phyloP scores from a whole-genome alignment of 495 filamentous ascomycete genomes.

The Annulohypoxylon bovei region DNA sequence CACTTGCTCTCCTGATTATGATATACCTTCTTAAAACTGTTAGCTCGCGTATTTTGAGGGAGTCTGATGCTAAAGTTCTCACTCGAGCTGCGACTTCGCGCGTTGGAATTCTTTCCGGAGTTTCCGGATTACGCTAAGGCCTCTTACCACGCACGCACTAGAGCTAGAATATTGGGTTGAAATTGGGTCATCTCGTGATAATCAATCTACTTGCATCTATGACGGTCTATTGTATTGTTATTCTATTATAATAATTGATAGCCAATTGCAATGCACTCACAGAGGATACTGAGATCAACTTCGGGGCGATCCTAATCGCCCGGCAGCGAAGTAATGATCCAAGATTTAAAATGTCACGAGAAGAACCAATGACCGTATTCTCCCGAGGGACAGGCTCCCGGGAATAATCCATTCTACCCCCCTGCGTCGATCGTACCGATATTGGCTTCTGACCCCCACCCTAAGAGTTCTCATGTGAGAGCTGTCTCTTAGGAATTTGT shows the following conservation, averaged over 20 bases:
- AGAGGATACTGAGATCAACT: not conserved
- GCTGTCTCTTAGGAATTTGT: conserved; percentile 11
- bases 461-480: conserved; percentile 31
- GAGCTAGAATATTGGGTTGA: conserved; percentile 6
- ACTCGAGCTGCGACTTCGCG: conserved; percentile 1
- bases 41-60: conserved; percentile 2
- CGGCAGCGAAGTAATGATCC: not conserved
- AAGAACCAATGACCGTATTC: conserved; percentile 18
- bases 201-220: not conserved
- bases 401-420: conserved; percentile 36
- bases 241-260: not conserved
- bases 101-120: conserved; percentile 27
- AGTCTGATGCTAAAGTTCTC: conserved; percentile 4
- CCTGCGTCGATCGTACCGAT: conserved; percentile 42
- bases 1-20: not conserved
- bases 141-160: conserved; percentile 1
- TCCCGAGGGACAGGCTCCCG: conserved; percentile 31
- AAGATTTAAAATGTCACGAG: conserved; percentile 19
- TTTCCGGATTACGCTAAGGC: conserved; percentile 27
- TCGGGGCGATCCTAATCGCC: not conserved
- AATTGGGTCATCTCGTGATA: not conserved
- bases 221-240: not conserved
- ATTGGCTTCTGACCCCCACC: conserved; percentile 38
- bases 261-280: not conserved
- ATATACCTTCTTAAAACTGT: not conserved